Base-by-base conservation (phyloP, 352 stramenopile species). In the Thalassiosira allenii region DNA sequence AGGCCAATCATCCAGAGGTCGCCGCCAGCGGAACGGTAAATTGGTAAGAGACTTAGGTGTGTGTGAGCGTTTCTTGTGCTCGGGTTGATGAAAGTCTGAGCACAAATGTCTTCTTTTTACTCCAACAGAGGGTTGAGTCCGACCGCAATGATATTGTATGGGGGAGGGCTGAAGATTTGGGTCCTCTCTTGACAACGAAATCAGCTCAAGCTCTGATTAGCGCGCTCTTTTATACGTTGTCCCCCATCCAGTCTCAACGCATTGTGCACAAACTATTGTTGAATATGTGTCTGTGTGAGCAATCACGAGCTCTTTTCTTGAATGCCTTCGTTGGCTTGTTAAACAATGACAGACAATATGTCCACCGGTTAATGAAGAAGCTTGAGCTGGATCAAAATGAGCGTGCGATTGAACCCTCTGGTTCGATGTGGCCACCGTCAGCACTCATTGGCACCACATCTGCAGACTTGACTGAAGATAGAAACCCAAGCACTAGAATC, bases 211-310 rank as follows among this genome's bases (percentile, higher is more conserved):
- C 85, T 58, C 47, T 96, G 8, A 30, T 96, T 3, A 77, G 78
- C 8, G 72, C 96, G n/a, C 80, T 96, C 37, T 95, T 91, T 83
- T 73, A 96, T 4, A 59, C 94, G 27, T 91, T 79, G 6, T 91
- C 92, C 22, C 79, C 96, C 8, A 84, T 92, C 34, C 90, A 90
- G 2, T 23, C 53, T n/a, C 84, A 94, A 30, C 71, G 88, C n/a
- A 71, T 95, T 9, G 57, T 95, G 0, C 91, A 96, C 67, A 95
- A 94, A 58, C 57, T 95, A 5, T 80, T 95, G 34, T 83, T 94
- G 53, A 96, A 96, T 75, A 65, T 96, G 22, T 92, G 76, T 69
- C 75, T 68, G 29, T 76, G 86, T 52, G 43, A 58, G 4, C 41
- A 72, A 23, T 71, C 91, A 11, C 74, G 90, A 12, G 44, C 44